phyloP scores from a whole-genome alignment of 1,284 basidiomycete genomes.

The Ceraceosorus guamensis region DNA sequence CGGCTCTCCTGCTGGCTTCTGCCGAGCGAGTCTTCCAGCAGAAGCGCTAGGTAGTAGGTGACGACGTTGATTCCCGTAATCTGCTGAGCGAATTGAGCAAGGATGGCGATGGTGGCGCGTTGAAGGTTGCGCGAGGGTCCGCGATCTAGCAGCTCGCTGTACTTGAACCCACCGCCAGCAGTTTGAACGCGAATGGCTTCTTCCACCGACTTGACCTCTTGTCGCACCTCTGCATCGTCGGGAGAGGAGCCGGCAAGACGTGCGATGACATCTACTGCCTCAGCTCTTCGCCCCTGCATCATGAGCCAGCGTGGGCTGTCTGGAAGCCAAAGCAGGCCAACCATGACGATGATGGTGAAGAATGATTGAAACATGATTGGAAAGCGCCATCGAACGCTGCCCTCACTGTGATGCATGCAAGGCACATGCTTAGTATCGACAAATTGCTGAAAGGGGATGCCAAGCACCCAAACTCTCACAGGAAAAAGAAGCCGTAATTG shows the following conservation, averaged over 20 bases:
- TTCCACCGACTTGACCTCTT: slow-evolving; percentile 1
- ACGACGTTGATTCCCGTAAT: slow-evolving; percentile 59
- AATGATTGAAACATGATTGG: slow-evolving; percentile 10
- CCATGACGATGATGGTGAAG: slow-evolving; percentile 11
- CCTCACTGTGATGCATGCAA: neutral
- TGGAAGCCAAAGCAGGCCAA: slow-evolving; percentile 10
- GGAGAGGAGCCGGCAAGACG: neutral
- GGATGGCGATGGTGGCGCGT: slow-evolving; percentile 4
- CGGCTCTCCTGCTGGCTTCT: neutral
- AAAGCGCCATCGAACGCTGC: slow-evolving; percentile 9
- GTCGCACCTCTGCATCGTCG: neutral
- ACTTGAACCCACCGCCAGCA: slow-evolving; percentile 6
- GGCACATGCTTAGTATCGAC: neutral
- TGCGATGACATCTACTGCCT: slow-evolving; percentile 7
- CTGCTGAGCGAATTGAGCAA: slow-evolving; percentile 10
- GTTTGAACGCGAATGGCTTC: slow-evolving; percentile 4
- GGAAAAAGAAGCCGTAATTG: neutral
- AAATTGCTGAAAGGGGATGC: neutral
- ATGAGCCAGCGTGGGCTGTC: slow-evolving; percentile 15
- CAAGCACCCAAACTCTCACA: neutral
- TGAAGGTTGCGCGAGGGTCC: slow-evolving; percentile 7
- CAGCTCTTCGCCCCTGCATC: slow-evolving; percentile 4
- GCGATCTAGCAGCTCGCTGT: slow-evolving; percentile 3
- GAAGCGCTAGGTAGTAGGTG: slow-evolving; percentile 54
- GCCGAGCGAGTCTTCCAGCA: slow-evolving; percentile 11